phyloP scores from a whole-genome alignment of 805 yeast genomes.

The Starmerella scarabaei region DNA sequence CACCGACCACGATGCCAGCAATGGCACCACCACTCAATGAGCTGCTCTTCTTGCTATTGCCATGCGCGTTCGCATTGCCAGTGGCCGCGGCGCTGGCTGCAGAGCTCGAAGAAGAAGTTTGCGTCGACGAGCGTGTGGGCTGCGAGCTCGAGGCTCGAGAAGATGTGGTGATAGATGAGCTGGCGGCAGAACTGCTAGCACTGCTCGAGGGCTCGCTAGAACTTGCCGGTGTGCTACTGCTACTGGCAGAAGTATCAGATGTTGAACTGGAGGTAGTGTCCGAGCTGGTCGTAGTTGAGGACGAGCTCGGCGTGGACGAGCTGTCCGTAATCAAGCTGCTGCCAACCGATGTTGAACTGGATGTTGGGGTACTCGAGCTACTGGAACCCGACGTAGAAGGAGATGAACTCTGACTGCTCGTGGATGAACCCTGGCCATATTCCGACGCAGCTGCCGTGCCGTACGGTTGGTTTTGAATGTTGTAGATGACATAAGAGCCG shows the following conservation, averaged over 20 bases:
- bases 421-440: conserved; percentile 19
- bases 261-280: neutral
- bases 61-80: neutral
- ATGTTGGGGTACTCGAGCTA: conserved; percentile 3
- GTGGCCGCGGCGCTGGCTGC: conserved; percentile 11
- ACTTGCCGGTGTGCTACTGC: neutral
- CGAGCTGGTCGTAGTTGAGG: conserved; percentile 13
- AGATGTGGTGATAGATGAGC: conserved; percentile 1
- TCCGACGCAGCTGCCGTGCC: conserved; percentile 25
- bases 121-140: neutral
- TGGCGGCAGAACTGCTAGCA: neutral
- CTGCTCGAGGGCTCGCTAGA: neutral
- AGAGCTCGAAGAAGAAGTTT: conserved; percentile 17
- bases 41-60: conserved; percentile 5
- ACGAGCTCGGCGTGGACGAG: conserved; percentile 22
- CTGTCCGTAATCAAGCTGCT: conserved; percentile 10
- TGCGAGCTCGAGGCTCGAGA: conserved; percentile 2
- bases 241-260: neutral
- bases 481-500: conserved; percentile 27
- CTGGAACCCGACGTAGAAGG: conserved; percentile 11
- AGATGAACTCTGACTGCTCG: conserved; percentile 11
- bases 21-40: conserved; percentile 38
- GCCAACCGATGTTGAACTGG: conserved; percentile 13
- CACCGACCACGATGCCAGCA: conserved; percentile 50
- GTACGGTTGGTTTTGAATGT: conserved; percentile 9